These are phyloP conservation scores for Microthlaspi erraticum DNA, from an alignment of 345 rosid species.

Conservation along the genomic window DNA sequence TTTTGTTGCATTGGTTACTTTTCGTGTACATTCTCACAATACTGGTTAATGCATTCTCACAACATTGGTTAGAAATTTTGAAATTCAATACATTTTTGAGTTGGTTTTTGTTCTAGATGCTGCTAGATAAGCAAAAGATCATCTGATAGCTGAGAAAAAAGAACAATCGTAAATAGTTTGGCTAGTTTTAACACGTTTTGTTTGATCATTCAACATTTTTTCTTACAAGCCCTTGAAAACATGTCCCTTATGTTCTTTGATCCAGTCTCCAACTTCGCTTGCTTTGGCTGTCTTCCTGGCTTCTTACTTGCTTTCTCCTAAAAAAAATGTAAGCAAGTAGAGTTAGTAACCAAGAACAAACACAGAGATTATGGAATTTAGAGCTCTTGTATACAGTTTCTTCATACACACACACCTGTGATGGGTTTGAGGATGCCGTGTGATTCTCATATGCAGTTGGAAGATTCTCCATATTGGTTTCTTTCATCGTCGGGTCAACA, in stretches of 20 bases:
- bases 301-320: conserved; percentile 62
- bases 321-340: conserved; percentile 13
- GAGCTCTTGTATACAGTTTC: neutral
- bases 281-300: conserved; percentile 60
- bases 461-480: conserved; percentile 43
- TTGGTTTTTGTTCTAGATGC: conserved; percentile 10
- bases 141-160: neutral
- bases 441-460: conserved; percentile 43
- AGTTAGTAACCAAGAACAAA: conserved; percentile 4
- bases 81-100: neutral
- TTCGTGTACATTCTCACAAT: neutral
- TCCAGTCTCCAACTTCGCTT: conserved; percentile 72
- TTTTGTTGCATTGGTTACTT: too few relatives aligned
- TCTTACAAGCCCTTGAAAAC: conserved; percentile 75
- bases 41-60: neutral
- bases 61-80: conserved; percentile 4
- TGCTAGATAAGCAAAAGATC: conserved; percentile 9
- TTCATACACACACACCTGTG: conserved; percentile 53
- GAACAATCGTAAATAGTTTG: neutral
- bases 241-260: conserved; percentile 83
- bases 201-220: conserved; percentile 43
- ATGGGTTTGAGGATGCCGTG: conserved; percentile 43
- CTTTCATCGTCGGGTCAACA: conserved; percentile 46
- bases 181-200: neutral
- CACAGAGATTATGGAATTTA: neutral